phyloP scores from a whole-genome alignment of 345 rosid genomes.

The Stellera chamaejasme region DNA sequence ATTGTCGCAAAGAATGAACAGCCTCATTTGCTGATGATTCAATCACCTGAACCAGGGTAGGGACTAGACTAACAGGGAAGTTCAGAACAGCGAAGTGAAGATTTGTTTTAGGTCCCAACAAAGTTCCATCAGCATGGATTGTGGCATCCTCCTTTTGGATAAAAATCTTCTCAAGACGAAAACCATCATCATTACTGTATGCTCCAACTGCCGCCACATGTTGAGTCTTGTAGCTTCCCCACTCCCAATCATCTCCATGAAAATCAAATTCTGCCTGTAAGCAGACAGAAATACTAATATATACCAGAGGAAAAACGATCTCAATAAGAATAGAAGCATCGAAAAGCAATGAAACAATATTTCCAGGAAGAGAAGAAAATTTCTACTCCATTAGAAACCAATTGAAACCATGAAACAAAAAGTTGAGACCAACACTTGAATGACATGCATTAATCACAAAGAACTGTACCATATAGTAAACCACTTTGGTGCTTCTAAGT shows the following conservation, averaged over 20 bases:
- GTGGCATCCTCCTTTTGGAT: conserved; percentile 96
- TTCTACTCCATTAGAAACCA: neutral
- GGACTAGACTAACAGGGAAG: conserved; percentile 90
- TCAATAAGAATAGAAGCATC: neutral
- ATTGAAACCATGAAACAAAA: neutral
- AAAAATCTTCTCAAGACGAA: conserved; percentile 84
- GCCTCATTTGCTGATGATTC: conserved; percentile 83
- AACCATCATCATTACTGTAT: conserved; percentile 90
- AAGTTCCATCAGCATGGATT: conserved; percentile 92
- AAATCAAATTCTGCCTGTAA: conserved; percentile 93
- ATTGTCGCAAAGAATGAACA: conserved; percentile 77
- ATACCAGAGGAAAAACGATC: neutral
- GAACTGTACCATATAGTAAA: too few relatives aligned
- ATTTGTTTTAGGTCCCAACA: conserved; percentile 84
- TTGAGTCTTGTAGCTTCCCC: conserved; percentile 93
- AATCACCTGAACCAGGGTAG: conserved; percentile 82
- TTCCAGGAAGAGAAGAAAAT: neutral
- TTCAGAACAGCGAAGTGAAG: conserved; percentile 97
- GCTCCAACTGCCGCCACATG: conserved; percentile 86
- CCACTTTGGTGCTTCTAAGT: too few relatives aligned
- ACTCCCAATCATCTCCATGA: conserved; percentile 98
- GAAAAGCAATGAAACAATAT: conserved; percentile 1
- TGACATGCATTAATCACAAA: too few relatives aligned
- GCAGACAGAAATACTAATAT: conserved; percentile 1
- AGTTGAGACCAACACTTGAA: neutral